Evolutionary conservation across 768 basidiomycete genomes (phyloP).

Genomic region (Chiua virens): DNA sequence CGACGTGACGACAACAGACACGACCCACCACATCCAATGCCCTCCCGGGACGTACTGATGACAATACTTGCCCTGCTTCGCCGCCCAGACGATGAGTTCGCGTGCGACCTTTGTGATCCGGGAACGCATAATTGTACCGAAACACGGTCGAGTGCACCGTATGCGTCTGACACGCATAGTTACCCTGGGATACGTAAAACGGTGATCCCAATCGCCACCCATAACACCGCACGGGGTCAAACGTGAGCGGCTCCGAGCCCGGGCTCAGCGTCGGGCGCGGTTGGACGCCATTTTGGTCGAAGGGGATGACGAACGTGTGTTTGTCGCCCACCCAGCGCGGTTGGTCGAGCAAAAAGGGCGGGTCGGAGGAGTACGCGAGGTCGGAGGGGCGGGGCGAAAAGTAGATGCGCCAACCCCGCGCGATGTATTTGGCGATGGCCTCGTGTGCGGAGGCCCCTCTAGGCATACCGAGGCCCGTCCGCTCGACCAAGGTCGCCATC

Average conservation of each 20-base stretch:
- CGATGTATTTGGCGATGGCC: conserved; percentile 33
- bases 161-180: not conserved
- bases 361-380: not conserved
- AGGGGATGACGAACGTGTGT: conserved; percentile 30
- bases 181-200: too few species aligned
- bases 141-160: conserved; percentile 19
- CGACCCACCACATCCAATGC: conserved; percentile 25
- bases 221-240: conserved; percentile 18
- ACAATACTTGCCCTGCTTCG: not conserved
- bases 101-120: not conserved
- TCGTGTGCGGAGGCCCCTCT: conserved; percentile 4
- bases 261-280: conserved; percentile 10
- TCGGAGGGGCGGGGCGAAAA: conserved; percentile 3
- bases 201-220: conserved; percentile 7
- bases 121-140: conserved; percentile 26
- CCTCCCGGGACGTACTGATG: not conserved
- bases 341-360: conserved; percentile 19
- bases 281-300: conserved; percentile 22
- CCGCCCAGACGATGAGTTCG: conserved; percentile 7
- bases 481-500: conserved; percentile 36
- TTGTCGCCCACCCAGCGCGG: conserved; percentile 35
- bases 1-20: not conserved
- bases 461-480: conserved; percentile 22
- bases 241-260: conserved; percentile 9
- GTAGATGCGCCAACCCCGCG: conserved; percentile 37